Conservation (phyloP, 179 eudicot genomes). For the Actinidia polygama region DNA sequence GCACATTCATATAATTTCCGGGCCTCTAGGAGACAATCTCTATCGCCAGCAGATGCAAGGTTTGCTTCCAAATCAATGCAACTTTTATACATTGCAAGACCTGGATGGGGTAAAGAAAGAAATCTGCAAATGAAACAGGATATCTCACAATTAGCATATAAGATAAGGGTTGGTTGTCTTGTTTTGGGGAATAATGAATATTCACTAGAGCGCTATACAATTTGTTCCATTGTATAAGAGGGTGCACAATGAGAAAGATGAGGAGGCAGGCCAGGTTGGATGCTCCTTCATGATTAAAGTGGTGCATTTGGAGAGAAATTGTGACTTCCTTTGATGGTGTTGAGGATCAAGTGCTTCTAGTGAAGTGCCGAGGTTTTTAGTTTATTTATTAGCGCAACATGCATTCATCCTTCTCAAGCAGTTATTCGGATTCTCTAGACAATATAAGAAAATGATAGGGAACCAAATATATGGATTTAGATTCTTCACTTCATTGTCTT, state of each 20-base stretch:
- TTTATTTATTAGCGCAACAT: too few relatives aligned
- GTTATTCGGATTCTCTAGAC: too few relatives aligned
- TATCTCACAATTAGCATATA: neutral
- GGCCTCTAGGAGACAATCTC: slow-evolving; percentile 53
- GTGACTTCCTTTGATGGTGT: neutral
- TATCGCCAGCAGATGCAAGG: slow-evolving; percentile 60
- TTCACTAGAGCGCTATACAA: neutral
- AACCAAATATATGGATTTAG: too few relatives aligned
- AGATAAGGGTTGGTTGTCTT: neutral
- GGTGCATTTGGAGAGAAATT: neutral
- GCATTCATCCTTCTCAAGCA: too few relatives aligned
- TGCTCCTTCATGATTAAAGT: neutral
- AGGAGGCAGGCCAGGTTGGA: neutral
- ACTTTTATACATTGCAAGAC: slow-evolving; percentile 53
- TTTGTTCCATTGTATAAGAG: neutral
- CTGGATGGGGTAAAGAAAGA: slow-evolving; percentile 77
- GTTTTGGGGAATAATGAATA: neutral
- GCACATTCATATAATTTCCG: slow-evolving; percentile 75
- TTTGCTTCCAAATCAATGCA: slow-evolving; percentile 76
- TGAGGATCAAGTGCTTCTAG: too few relatives aligned
- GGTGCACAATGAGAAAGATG: neutral
- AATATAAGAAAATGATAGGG: too few relatives aligned
- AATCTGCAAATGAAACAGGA: slow-evolving; percentile 41
- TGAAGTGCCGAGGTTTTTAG: too few relatives aligned
- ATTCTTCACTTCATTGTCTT: too few relatives aligned